Base-by-base conservation (phyloP, 495 filamentous ascomycete species). In the Glonium stellatum region DNA sequence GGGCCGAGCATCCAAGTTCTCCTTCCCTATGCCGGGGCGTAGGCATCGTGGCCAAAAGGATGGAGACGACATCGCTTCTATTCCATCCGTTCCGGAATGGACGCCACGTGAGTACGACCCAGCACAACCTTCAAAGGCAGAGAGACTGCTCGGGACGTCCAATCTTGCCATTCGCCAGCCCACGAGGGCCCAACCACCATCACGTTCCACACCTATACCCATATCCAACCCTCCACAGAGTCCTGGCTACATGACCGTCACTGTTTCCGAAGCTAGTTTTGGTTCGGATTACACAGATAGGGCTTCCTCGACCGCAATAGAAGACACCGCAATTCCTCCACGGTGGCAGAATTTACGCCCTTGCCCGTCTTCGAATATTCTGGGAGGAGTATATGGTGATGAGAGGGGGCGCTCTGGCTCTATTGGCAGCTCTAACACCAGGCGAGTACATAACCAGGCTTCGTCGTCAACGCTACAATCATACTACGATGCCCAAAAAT, bases 391-490 rank as follows among this genome's bases (percentile, higher is more conserved):
- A 10, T 60, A 62, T 22, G 13, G 55, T 27, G 46, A 54, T 34
- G 51, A 35, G 15, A 44, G 54, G 25, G 60, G 52, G 15, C 41
- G 59, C 36, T 52, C 55, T 0, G 57, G 46, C 12, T 65, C 61
- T 27, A 58, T 63, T 21, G 31, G 50, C 31, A 69, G 66, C 48
- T 56, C 59, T 8, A 48, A 58, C 5, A 69, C 56, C 47, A 52
- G 54, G 22, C 56, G 34, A 18, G 34, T 70, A 18, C 54, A 60
- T 12, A 47, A 57, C 1, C 47, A 64, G 25, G 56, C 25, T 13
- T 72, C 68, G 6, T 67, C 67, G 23, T 68, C 68, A 12, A 72
- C 70, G 44, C 62, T 68, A 54, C 70, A 64, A 21, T 67, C 69
- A n/a, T 63, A 67, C 57, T 73, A 73, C 66, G 68, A 73, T 37